phyloP scores from a whole-genome alignment of 1,284 basidiomycete genomes.

The Malassezia brasiliensis region DNA sequence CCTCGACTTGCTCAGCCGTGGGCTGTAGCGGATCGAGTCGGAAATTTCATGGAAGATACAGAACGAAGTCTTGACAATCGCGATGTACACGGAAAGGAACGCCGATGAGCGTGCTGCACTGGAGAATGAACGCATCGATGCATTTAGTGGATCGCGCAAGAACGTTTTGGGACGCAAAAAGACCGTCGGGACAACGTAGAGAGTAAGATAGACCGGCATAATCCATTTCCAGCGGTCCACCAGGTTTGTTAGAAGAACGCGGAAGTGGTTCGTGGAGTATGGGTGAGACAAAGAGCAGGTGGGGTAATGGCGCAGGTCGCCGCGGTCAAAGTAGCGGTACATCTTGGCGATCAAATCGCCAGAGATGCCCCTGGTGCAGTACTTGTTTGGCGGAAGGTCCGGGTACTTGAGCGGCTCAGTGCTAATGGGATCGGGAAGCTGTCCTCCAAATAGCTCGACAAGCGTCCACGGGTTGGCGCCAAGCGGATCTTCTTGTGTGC shows the following conservation, averaged over 20 bases:
- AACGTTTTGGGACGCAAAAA: constrained; percentile 43
- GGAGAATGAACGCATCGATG: constrained; percentile 53
- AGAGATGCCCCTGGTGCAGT: constrained; percentile 33
- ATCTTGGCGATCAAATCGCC: constrained; percentile 31
- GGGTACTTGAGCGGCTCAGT: constrained; percentile 28
- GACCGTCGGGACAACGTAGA: constrained; percentile 70
- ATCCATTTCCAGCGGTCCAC: constrained; percentile 55
- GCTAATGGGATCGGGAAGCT: constrained; percentile 33
- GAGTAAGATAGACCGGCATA: constrained; percentile 63
- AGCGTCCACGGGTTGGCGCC: constrained; percentile 6
- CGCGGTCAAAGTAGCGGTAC: constrained; percentile 33
- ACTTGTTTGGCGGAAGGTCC: constrained; percentile 23
- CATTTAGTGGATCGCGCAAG: constrained; percentile 30
- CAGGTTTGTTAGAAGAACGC: constrained; percentile 65
- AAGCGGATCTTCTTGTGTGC: neutral
- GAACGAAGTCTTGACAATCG: constrained; percentile 74
- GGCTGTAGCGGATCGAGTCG: constrained; percentile 23
- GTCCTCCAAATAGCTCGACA: constrained; percentile 29
- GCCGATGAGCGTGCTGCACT: constrained; percentile 77
- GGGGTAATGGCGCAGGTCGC: constrained; percentile 22
- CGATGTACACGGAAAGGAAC: constrained; percentile 75
- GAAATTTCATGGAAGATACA: constrained; percentile 64
- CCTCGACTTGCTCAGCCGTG: constrained; percentile 6
- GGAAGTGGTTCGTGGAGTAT: constrained; percentile 61
- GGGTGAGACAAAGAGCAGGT: constrained; percentile 61